phyloP scores from a whole-genome alignment of 75 land plant genomes.

The Sequoia sempervirens region DNA sequence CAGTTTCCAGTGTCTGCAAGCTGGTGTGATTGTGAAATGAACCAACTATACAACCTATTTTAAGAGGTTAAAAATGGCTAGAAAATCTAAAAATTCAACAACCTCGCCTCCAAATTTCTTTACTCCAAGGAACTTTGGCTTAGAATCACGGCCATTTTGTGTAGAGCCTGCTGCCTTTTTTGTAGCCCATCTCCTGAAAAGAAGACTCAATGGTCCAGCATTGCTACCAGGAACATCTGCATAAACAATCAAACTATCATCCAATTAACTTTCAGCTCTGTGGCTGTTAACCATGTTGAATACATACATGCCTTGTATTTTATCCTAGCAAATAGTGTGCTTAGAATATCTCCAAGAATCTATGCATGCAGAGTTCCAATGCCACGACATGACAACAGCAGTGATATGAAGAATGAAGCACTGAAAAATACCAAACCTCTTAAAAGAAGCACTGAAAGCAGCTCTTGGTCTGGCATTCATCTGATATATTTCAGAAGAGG shows the following conservation, averaged over 20 bases:
- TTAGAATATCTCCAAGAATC: neutral
- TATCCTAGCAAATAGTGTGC: neutral
- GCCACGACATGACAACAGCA: neutral
- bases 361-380: neutral
- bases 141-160: slow-evolving; percentile 86
- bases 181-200: slow-evolving; percentile 88
- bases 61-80: neutral
- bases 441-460: too few species aligned
- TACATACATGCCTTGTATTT: neutral
- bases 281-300: neutral
- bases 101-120: slow-evolving; percentile 97
- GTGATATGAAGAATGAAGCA: neutral
- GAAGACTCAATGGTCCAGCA: slow-evolving; percentile 46
- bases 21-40: neutral
- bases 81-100: neutral
- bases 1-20: neutral
- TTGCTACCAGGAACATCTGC: slow-evolving; percentile 11
- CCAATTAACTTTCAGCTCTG: neutral
- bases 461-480: too few species aligned
- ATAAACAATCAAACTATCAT: slow-evolving; percentile 4
- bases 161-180: slow-evolving; percentile 92
- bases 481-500: too few species aligned
- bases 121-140: slow-evolving; percentile 80
- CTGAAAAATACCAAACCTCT: too few species aligned
- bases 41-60: neutral